These are phyloP conservation scores for Leucaena leucocephala DNA, from an alignment of 306 rosid species.

Conservation along the genomic window DNA sequence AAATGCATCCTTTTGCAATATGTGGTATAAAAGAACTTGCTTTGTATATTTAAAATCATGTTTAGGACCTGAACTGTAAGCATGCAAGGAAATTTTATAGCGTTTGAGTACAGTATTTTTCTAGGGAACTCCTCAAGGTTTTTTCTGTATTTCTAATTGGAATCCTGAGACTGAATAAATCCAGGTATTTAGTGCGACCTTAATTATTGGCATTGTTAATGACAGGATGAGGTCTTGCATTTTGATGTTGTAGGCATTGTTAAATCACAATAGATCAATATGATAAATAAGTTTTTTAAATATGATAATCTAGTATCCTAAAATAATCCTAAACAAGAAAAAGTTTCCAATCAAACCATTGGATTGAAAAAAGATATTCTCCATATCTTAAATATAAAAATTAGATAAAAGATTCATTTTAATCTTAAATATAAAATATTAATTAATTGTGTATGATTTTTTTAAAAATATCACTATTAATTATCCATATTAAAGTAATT, in stretches of 20 bases:
- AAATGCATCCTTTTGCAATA: not conserved
- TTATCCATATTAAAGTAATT: too few relatives aligned
- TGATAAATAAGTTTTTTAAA: too few relatives aligned
- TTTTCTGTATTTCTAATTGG: not conserved
- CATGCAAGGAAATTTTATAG: slow-evolving; percentile 28
- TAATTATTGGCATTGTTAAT: not conserved
- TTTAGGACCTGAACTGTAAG: slow-evolving; percentile 19
- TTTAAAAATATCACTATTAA: too few relatives aligned
- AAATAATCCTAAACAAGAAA: too few relatives aligned
- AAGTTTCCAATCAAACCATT: too few relatives aligned
- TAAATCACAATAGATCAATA: too few relatives aligned
- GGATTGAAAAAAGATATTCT: too few relatives aligned
- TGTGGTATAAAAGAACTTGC: slow-evolving; percentile 19
- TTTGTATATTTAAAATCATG: slow-evolving; percentile 8
- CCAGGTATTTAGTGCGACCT: not conserved
- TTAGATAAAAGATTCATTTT: too few relatives aligned
- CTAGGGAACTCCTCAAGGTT: slow-evolving; percentile 26
- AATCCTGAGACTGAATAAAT: not conserved
- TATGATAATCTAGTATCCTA: too few relatives aligned
- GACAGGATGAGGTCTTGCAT: slow-evolving; percentile 27
- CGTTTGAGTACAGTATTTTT: slow-evolving; percentile 2
- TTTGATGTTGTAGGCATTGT: not conserved
- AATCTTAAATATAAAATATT: too few relatives aligned
- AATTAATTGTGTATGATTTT: too few relatives aligned
- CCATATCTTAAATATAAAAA: too few relatives aligned